Evolutionary conservation across 345 rosid species (phyloP).

Genomic region (Xanthoceras sorbifolium): DNA sequence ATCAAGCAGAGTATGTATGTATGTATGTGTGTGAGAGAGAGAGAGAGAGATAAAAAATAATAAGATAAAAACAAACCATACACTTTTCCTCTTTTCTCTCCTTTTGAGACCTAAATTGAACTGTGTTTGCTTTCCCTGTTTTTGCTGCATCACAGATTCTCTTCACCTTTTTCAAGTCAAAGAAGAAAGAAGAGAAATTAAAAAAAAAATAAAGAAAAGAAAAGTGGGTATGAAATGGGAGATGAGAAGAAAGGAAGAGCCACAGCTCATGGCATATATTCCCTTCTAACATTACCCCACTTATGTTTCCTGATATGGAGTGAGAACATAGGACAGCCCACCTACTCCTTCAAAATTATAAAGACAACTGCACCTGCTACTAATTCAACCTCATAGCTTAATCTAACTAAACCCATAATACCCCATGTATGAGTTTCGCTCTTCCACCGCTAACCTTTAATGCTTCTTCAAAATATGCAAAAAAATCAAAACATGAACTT

Average conservation of each 20-base stretch:
- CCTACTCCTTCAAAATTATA: conserved; percentile 45
- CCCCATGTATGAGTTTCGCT: conserved; percentile 23
- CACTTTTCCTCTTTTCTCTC: conserved; percentile 63
- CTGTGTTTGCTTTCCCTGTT: conserved; percentile 44
- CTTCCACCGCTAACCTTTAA: conserved; percentile 23
- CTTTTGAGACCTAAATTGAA: conserved; percentile 50
- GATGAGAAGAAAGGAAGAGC: conserved; percentile 48
- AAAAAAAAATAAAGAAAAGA: conserved; percentile 22
- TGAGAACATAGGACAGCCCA: conserved; percentile 54
- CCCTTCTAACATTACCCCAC: conserved; percentile 72
- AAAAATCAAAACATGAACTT: conserved; percentile 64
- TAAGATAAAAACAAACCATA: conserved; percentile 63
- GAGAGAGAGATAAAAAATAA: conserved; percentile 44
- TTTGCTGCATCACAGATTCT: conserved; percentile 65
- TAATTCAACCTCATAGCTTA: conserved; percentile 29
- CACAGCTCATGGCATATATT: conserved; percentile 80
- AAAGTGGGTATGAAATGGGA: conserved; percentile 36
- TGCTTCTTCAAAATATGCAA: conserved; percentile 44
- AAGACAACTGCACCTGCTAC: conserved; percentile 35
- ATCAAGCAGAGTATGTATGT: conserved; percentile 32
- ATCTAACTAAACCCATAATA: conserved; percentile 17
- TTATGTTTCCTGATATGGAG: conserved; percentile 76
- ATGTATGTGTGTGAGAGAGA: conserved; percentile 17
- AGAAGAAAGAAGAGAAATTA: conserved; percentile 36
- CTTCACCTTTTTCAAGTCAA: conserved; percentile 52